Evolutionary conservation across 257 asterid species (phyloP), one percentile per base, ranked within the genome.

Genomic region (Knoxia roxburghii): DNA sequence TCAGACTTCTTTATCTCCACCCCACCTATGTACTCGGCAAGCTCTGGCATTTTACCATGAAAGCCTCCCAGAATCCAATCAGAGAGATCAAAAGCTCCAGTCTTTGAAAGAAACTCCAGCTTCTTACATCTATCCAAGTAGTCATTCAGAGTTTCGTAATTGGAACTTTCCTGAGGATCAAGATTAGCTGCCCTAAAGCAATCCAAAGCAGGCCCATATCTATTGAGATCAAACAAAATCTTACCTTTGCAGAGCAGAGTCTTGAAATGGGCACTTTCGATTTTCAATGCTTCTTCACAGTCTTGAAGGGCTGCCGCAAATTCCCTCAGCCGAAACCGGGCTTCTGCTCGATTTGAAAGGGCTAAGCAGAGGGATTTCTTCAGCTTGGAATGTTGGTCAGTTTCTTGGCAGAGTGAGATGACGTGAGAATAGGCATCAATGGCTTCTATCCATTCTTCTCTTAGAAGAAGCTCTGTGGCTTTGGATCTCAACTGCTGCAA

Each of bases 291-390:
- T 71, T 70, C 85, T 60, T 83, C 89, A 45, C 98, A 89, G 64
- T 91, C 96, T 53, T 15, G 20, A 70, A 91, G 33, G 0, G 96
- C 96, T n/a, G 76, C 77, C 23, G 84, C 29, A 29, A 65, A 72
- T 10, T 84, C 84, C 12, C 68, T 57, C 0, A 80, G 65, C 4
- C 87, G 81, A 71, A 85, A 78, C 26, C 71, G 67, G 61, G 90
- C 96, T 69, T 88, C 96, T n/a, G 96, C 96, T 57, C 95, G 74
- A 64, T 85, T 88, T 64, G 95, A 86, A 80, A 78, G 78, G 58
- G 92, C 84, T 49, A 88, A 54, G 49, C 89, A 84, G 75, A 88
- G 88, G 81, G 86, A 72, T 63, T 75, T 85, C 12, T 69, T 82
- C 66, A 80, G 81, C 65, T 82, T 85, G 41, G 64, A 14, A 63